A percentile compares a stretch with the other conserved stretches of the same genome.
Conservation (phyloP, 2,329 filamentous ascomycete species). For the Aspergillus tamarii region DNA sequence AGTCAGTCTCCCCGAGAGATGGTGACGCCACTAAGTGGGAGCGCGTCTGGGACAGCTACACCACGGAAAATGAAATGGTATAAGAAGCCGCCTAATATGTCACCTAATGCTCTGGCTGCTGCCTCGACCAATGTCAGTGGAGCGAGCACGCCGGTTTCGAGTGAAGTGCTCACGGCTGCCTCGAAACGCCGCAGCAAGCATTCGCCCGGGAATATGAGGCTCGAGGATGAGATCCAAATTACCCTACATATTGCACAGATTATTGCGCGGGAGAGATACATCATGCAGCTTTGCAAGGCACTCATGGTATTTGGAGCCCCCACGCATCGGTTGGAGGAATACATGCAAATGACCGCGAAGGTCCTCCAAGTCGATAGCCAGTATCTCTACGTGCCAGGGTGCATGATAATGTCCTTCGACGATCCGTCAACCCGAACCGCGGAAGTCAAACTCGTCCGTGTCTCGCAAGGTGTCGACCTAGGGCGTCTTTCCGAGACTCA, state of each 20-base stretch:
- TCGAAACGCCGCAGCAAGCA: constrained; percentile 30
- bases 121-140: constrained; percentile 26
- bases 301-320: constrained; percentile 90
- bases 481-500: constrained; percentile 49
- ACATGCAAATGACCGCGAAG: constrained; percentile 86
- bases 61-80: constrained; percentile 38
- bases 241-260: constrained; percentile 68
- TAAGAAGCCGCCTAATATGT: constrained; percentile 31
- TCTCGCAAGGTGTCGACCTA: constrained; percentile 47
- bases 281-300: constrained; percentile 80
- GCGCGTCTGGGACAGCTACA: constrained; percentile 13
- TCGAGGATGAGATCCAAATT: constrained; percentile 58
- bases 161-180: constrained; percentile 31
- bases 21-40: neutral
- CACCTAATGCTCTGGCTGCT: constrained; percentile 29
- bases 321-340: constrained; percentile 86
- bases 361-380: constrained; percentile 87
- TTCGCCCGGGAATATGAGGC: constrained; percentile 18
- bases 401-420: constrained; percentile 92
- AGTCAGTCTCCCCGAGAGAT: constrained; percentile 16
- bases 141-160: constrained; percentile 33
- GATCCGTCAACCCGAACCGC: constrained; percentile 50
- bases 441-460: constrained; percentile 50
- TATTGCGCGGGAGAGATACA: constrained; percentile 77
- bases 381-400: constrained; percentile 86